Evolutionary conservation across 2,329 filamentous ascomycete genomes (phyloP).

Genomic region (Talaromyces marneffei): DNA sequence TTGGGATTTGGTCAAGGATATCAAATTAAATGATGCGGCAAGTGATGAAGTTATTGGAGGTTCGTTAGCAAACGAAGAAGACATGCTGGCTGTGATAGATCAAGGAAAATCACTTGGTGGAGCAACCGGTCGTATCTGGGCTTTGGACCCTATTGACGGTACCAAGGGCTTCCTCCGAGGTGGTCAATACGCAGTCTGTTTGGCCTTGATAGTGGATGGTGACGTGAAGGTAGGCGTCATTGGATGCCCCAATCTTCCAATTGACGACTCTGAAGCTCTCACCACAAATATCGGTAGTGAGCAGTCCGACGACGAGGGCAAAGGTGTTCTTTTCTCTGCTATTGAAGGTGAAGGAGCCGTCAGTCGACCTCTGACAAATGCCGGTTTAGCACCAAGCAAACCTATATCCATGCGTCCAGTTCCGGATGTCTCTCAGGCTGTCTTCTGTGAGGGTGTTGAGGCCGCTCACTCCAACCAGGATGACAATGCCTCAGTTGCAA

Average conservation of each 20-base stretch:
- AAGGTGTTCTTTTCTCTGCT: slow-evolving; percentile 83
- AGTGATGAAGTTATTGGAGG: slow-evolving; percentile 66
- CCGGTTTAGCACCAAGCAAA: slow-evolving; percentile 44
- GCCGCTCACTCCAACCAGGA: slow-evolving; percentile 84
- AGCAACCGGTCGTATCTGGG: slow-evolving; percentile 66
- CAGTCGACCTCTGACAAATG: slow-evolving; percentile 65
- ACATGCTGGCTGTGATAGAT: slow-evolving; percentile 55
- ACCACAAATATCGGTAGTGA: slow-evolving; percentile 67
- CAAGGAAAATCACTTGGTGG: slow-evolving; percentile 44
- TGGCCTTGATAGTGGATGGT: slow-evolving; percentile 86
- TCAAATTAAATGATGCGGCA: slow-evolving; percentile 60
- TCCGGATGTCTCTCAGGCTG: slow-evolving; percentile 67
- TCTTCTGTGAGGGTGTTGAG: slow-evolving; percentile 96
- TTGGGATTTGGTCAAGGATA: slow-evolving; percentile 73
- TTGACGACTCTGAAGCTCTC: slow-evolving; percentile 70
- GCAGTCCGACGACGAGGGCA: slow-evolving; percentile 66
- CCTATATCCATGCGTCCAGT: slow-evolving; percentile 75
- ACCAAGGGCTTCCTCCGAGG: slow-evolving; percentile 96
- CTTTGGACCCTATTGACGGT: slow-evolving; percentile 94
- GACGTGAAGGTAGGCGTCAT: slow-evolving; percentile 91
- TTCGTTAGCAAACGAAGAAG: slow-evolving; percentile 57
- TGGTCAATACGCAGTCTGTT: slow-evolving; percentile 93
- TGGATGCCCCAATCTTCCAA: slow-evolving; percentile 88
- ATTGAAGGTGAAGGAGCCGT: slow-evolving; percentile 72
- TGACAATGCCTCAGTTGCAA: slow-evolving; percentile 78